Conservation (phyloP, 345 rosid genomes). For the Erysimum cheiranthoides region DNA sequence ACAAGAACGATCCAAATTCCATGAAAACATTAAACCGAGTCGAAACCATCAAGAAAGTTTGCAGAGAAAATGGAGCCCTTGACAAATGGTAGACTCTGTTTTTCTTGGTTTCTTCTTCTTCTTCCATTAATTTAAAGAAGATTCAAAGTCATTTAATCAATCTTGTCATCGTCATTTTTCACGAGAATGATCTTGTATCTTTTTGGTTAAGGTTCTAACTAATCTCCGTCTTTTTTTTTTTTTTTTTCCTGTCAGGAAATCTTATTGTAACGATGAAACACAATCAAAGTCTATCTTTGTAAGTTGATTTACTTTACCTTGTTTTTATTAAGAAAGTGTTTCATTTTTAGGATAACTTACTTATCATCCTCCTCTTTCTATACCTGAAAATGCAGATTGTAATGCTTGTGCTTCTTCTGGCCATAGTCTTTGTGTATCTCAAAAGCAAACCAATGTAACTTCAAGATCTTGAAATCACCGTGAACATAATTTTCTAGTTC, state of each 20-base stretch:
- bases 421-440: conserved; percentile 50
- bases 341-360: background rate
- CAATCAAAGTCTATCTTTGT: conserved; percentile 35
- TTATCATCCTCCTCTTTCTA: background rate
- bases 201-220: background rate
- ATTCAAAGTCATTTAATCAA: background rate
- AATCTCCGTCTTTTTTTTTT: conserved; percentile 16
- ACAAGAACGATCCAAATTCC: conserved; percentile 73
- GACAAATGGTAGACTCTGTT: conserved; percentile 54
- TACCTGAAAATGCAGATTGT: conserved; percentile 48
- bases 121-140: background rate
- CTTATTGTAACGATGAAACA: conserved; percentile 47
- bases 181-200: background rate
- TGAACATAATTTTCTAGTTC: background rate
- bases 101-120: conserved; percentile 7
- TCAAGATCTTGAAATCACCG: background rate
- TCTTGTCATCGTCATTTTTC: background rate
- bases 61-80: conserved; percentile 64
- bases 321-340: background rate
- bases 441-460: conserved; percentile 24
- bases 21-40: conserved; percentile 58
- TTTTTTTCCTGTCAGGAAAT: conserved; percentile 55
- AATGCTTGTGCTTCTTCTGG: conserved; percentile 50
- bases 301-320: background rate
- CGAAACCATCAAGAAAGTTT: conserved; percentile 65